A percentile compares a stretch with the other conserved stretches of the same genome.
Evolutionary conservation across 352 stramenopile genomes (phyloP).

Genomic region (Phytophthora sojae): DNA sequence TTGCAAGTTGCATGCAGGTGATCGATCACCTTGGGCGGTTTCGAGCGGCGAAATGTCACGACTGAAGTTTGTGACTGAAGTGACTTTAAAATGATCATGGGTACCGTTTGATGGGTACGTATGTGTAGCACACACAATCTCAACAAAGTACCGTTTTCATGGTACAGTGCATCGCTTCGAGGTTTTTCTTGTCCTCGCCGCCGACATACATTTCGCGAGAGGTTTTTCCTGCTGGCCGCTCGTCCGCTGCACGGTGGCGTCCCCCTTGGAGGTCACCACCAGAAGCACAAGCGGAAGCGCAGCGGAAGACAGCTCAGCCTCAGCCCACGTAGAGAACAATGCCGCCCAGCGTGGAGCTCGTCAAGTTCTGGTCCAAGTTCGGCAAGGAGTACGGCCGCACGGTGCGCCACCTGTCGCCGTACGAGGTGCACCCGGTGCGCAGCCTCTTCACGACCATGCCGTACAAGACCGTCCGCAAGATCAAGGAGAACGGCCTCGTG

Average conservation of each 20-base stretch:
- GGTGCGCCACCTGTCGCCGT: slow-evolving; percentile 75
- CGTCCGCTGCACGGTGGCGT: slow-evolving; percentile 8
- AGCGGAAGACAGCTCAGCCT: slow-evolving; percentile 26
- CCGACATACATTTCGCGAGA: slow-evolving; percentile 26
- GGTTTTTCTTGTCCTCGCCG: slow-evolving; percentile 16
- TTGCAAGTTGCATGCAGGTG: no score
- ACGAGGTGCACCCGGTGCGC: slow-evolving; percentile 71
- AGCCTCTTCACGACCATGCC: slow-evolving; percentile 77
- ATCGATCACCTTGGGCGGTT: not conserved
- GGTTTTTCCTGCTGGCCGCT: slow-evolving; percentile 47
- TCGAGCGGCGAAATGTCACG: not conserved
- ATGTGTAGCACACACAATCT: not conserved
- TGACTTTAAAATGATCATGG: slow-evolving; percentile 1
- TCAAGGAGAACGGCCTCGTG: slow-evolving; percentile 80
- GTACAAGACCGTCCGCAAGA: slow-evolving; percentile 82
- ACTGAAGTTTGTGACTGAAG: slow-evolving; percentile 3
- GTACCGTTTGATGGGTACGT: not conserved
- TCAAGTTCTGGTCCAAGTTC: slow-evolving; percentile 84
- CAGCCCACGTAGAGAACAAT: slow-evolving; percentile 36
- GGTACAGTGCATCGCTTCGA: not conserved
- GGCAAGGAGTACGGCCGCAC: slow-evolving; percentile 65
- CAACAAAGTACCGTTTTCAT: not conserved
- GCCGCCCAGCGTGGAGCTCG: slow-evolving; percentile 53
- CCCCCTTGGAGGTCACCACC: slow-evolving; percentile 21
- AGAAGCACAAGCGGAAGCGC: slow-evolving; percentile 35